Percentiles rank a stretch among this genome's conserved stretches.
phyloP scores from a whole-genome alignment of 2,329 filamentous ascomycete species.

The Ramularia endophylla region DNA sequence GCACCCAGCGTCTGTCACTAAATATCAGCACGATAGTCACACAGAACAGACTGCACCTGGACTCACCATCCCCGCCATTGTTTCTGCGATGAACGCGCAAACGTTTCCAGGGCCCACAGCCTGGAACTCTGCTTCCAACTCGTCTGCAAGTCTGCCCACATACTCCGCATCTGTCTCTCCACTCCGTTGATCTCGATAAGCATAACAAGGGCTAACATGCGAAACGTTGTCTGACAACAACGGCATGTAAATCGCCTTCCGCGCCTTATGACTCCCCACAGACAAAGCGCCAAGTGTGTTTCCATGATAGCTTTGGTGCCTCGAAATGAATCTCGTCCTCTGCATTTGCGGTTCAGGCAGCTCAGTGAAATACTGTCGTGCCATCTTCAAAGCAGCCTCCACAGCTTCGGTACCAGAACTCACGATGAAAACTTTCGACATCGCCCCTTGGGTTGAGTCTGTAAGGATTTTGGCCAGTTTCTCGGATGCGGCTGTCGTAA shows the following conservation, averaged over 20 bases:
- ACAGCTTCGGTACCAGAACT: slow-evolving; percentile 44
- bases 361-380: slow-evolving; percentile 45
- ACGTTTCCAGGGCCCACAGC: slow-evolving; percentile 43
- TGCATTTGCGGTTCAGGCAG: slow-evolving; percentile 37
- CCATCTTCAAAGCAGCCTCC: slow-evolving; percentile 46
- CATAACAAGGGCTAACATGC: slow-evolving; percentile 27
- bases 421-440: slow-evolving; percentile 51
- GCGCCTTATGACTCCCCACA: slow-evolving; percentile 33
- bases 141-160: slow-evolving; percentile 35
- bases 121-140: slow-evolving; percentile 46
- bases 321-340: slow-evolving; percentile 39
- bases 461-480: slow-evolving; percentile 45
- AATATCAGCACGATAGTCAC: not conserved
- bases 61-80: slow-evolving; percentile 44
- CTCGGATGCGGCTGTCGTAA: slow-evolving; percentile 47
- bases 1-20: slow-evolving; percentile 36
- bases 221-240: slow-evolving; percentile 26
- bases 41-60: not conserved
- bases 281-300: slow-evolving; percentile 45
- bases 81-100: slow-evolving; percentile 47
- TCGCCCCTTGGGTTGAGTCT: slow-evolving; percentile 42
- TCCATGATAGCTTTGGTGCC: slow-evolving; percentile 46
- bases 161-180: slow-evolving; percentile 39
- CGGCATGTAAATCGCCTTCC: slow-evolving; percentile 31
- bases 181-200: slow-evolving; percentile 32